Evolutionary conservation across 768 basidiomycete species (phyloP).

Genomic region (Obba rivulosa): DNA sequence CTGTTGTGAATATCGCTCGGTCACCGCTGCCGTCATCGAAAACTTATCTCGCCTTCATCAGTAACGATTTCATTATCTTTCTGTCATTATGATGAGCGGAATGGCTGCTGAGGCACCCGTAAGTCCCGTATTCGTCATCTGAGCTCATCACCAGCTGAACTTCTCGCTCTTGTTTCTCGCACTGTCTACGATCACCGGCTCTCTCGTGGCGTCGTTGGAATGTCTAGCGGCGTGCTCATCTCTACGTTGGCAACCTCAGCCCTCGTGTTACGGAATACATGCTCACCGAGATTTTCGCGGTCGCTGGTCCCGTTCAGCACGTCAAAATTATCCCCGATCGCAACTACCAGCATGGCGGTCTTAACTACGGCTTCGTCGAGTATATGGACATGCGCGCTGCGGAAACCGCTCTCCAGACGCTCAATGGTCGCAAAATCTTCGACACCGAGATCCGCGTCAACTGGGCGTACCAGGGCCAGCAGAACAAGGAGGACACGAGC

Average conservation of each 20-base stretch:
- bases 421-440: constrained; percentile 99
- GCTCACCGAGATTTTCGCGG: constrained; percentile 96
- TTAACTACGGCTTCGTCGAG: constrained; percentile 99
- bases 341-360: constrained; percentile 98
- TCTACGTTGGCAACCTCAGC: constrained; percentile 97
- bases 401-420: constrained; percentile 96
- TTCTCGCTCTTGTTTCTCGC: constrained; percentile 5
- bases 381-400: constrained; percentile 98
- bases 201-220: neutral
- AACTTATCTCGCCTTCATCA: constrained; percentile 16
- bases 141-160: constrained; percentile 4
- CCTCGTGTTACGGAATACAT: constrained; percentile 99
- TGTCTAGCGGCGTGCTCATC: constrained; percentile 82
- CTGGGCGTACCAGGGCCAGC: constrained; percentile 98
- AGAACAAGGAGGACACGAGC: constrained; percentile 98
- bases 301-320: constrained; percentile 94
- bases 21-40: constrained; percentile 7
- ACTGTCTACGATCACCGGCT: neutral
- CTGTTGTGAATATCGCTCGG: constrained; percentile 22
- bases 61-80: constrained; percentile 27
- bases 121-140: constrained; percentile 27
- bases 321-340: constrained; percentile 99
- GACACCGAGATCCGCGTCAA: constrained; percentile 99
- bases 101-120: constrained; percentile 80
- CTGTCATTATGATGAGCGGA: constrained; percentile 61